A percentile compares a stretch with the other conserved stretches of the same genome.
Evolutionary conservation across 306 rosid species (phyloP).

Genomic region (Prosopis cineraria): DNA sequence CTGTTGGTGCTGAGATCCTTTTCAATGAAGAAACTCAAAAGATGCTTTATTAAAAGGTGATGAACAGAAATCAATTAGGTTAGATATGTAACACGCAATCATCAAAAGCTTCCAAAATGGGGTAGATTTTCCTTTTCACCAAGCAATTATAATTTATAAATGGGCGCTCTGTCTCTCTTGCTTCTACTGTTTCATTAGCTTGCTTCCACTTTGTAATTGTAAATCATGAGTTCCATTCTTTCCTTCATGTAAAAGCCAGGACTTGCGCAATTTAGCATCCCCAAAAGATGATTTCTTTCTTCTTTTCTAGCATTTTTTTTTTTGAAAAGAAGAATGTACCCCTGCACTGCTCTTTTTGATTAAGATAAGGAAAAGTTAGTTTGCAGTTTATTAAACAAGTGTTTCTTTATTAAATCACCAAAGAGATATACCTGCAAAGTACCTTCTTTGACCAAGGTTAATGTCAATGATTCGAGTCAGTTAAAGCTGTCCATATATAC

Average conservation of each 20-base stretch:
- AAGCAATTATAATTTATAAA: slow-evolving; percentile 14
- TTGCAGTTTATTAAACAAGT: background rate
- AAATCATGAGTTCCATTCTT: slow-evolving; percentile 14
- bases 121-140: slow-evolving; percentile 35
- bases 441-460: slow-evolving; percentile 18
- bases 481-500: slow-evolving; percentile 18
- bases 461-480: slow-evolving; percentile 8
- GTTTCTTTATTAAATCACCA: background rate
- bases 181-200: slow-evolving; percentile 40
- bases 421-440: background rate
- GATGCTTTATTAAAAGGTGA: slow-evolving; percentile 35
- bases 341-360: slow-evolving; percentile 10
- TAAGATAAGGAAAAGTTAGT: slow-evolving; percentile 21
- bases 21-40: background rate
- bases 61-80: slow-evolving; percentile 31
- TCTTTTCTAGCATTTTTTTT: slow-evolving; percentile 20
- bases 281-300: slow-evolving; percentile 18
- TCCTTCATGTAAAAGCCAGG: slow-evolving; percentile 32
- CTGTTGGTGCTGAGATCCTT: background rate
- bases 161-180: background rate
- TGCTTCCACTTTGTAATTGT: slow-evolving; percentile 38
- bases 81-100: slow-evolving; percentile 33
- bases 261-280: slow-evolving; percentile 25
- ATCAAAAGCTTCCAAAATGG: slow-evolving; percentile 43
- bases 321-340: background rate